Evolutionary conservation across 1,284 basidiomycete genomes (phyloP), one percentile per base, ranked within the genome.

Genomic region (Boletus sp.): DNA sequence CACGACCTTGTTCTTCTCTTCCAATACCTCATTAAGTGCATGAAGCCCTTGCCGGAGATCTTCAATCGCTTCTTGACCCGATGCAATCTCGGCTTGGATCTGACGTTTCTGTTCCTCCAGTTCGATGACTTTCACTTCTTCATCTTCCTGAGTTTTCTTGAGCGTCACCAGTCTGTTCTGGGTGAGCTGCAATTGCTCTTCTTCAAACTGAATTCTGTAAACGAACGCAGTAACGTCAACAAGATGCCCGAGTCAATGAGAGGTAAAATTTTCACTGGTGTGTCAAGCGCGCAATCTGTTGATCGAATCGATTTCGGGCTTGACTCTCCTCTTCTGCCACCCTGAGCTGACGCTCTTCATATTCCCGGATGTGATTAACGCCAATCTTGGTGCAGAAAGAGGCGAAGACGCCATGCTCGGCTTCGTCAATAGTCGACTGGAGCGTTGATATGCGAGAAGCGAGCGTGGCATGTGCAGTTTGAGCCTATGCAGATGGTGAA

Each of bases 271-370:
- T 89, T 58, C 71, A 94, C 93, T 95, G 92, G 74, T 97, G 92
- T 4, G 83, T 87, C 51, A 98, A 77, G 22, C 96, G 84, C 3
- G 92, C 89, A 56, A 96, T 89, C 72, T 98, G 94, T 13, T 89
- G 90, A 61, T 95, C 88, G 68, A 88, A 97, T 54, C 89, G 83
- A 63, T 96, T 77, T 56, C 92, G 79, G 3, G 92, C 92, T 64
- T 92, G 92, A 67, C 84, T 91, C 73, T 95, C 94, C 65, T 92
- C 89, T 70, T 94, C 86, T 1, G 92, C 92, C 24, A 92, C 82
- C 71, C 89, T 92, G 35, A 98, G 80, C 69, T 98, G 95, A 20
- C 91, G 85, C 70, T 94, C 90, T 74, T 99, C 96, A 72, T 98
- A 99, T 62, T 97, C 94, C 45, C 96, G 87, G 61, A 99, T 96